Evolutionary conservation across 2,329 filamentous ascomycete genomes (phyloP), one percentile per base, ranked within the genome.

Genomic region (Endoconidiophora laricicola): DNA sequence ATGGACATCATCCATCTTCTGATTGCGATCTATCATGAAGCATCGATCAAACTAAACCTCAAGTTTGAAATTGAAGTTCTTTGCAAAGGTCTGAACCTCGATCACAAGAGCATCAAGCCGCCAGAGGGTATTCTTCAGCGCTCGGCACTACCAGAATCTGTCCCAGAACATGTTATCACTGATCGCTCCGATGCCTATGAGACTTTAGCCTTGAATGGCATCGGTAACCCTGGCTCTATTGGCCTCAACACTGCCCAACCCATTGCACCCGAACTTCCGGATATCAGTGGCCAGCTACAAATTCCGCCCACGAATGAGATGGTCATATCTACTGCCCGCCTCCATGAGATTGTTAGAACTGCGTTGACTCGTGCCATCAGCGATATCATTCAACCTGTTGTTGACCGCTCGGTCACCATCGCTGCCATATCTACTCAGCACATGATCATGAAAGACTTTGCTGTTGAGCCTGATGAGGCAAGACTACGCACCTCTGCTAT

Each of bases 61-160:
- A 98, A 96, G 59, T 98, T 98, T 58, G 91, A 98, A 64, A 96
- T 98, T 52, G 91, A 98, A 64, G 88, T 98, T 23, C 73, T 98
- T 22, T 98, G 88, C 70, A 93, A 93, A 61, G 88, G 88, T 10
- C 70, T 98, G 14, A 82, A 81, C 49, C 71, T 96, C n/a, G 87
- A 96, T 55, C 83, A 94, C 65, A 94, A 93, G 66, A 81, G 76
- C 53, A 87, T 96, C 55, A 83, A 93, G 58, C 86, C 90, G 0
- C 86, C 88, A 0, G 80, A 83, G 20, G 81, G 88, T 60, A 91
- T 98, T 50, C 75, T 88, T 54, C 85, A 87, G 57, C 78, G 87
- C 39, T 74, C 75, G 9, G 33, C 36, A 9, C 40, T 40, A 12
- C 33, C 44, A 6, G 46, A 49, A 6, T 33, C 40, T 3, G 70